phyloP scores from a whole-genome alignment of 2,329 filamentous ascomycete species.

The Phialocephala subalpina region DNA sequence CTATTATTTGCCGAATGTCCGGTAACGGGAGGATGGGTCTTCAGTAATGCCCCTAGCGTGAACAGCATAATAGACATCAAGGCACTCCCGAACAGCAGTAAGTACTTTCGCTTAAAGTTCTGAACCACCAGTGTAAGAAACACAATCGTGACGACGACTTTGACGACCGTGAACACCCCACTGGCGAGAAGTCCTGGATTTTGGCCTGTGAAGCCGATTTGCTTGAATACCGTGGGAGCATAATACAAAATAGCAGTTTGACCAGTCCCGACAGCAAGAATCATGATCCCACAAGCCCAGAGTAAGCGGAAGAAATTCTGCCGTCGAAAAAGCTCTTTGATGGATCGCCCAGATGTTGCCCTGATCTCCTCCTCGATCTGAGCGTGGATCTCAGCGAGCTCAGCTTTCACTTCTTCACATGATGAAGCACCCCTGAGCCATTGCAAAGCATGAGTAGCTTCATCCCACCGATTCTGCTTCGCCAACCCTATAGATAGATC shows the following conservation, averaged over 20 bases:
- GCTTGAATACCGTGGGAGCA: constrained; percentile 25
- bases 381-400: constrained; percentile 50
- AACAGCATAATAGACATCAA: constrained; percentile 61
- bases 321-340: constrained; percentile 55
- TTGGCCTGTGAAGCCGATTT: constrained; percentile 24
- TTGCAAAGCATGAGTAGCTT: constrained; percentile 55
- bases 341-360: constrained; percentile 53
- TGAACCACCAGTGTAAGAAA: constrained; percentile 46
- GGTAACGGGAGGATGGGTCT: constrained; percentile 54
- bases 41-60: constrained; percentile 55
- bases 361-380: constrained; percentile 57
- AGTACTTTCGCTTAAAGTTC: constrained; percentile 53
- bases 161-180: constrained; percentile 25
- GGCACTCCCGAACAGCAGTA: constrained; percentile 54
- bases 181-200: constrained; percentile 24
- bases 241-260: constrained; percentile 33
- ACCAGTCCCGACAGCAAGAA: constrained; percentile 46
- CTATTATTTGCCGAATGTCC: constrained; percentile 55
- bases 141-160: constrained; percentile 18
- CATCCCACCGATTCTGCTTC: constrained; percentile 51
- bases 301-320: constrained; percentile 11
- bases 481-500: constrained; percentile 48
- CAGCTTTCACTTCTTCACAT: constrained; percentile 41
- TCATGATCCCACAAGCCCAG: constrained; percentile 8
- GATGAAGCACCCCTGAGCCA: constrained; percentile 54